Percentiles rank a stretch among this genome's conserved stretches.
These are phyloP conservation scores for Suillus subluteus DNA, from an alignment of 768 basidiomycete species.

Conservation along the genomic window DNA sequence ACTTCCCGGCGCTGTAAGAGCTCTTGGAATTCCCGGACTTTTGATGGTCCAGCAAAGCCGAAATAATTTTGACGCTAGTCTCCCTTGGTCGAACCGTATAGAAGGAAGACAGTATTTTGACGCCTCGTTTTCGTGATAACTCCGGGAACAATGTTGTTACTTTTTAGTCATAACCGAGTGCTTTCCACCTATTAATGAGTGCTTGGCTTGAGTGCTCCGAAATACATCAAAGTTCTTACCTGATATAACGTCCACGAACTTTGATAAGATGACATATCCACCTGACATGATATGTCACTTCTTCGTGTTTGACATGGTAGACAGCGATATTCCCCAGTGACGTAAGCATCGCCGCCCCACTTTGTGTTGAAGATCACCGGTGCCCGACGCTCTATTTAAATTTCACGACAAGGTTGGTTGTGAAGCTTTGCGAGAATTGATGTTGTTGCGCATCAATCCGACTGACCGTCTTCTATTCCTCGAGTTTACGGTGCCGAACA, in stretches of 20 bases:
- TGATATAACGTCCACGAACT: neutral
- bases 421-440: neutral
- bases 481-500: neutral
- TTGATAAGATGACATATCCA: slow-evolving; percentile 1
- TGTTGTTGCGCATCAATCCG: slow-evolving; percentile 2
- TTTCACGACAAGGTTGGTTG: slow-evolving; percentile 1
- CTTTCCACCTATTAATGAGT: neutral
- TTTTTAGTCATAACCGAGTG: neutral
- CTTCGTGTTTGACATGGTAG: neutral
- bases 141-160: neutral
- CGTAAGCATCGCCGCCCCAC: neutral
- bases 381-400: neutral
- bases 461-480: neutral
- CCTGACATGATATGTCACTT: neutral
- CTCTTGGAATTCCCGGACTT: neutral
- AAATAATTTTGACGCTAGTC: neutral
- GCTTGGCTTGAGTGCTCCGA: neutral
- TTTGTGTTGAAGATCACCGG: neutral
- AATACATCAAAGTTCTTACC: neutral
- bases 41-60: neutral
- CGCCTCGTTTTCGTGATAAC: neutral
- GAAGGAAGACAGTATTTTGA: too few relatives aligned
- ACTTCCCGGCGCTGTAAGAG: neutral
- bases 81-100: too few relatives aligned
- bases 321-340: neutral